Evolutionary conservation across 495 filamentous ascomycete genomes (phyloP).

Genomic region (Trichocladium antarcticum): DNA sequence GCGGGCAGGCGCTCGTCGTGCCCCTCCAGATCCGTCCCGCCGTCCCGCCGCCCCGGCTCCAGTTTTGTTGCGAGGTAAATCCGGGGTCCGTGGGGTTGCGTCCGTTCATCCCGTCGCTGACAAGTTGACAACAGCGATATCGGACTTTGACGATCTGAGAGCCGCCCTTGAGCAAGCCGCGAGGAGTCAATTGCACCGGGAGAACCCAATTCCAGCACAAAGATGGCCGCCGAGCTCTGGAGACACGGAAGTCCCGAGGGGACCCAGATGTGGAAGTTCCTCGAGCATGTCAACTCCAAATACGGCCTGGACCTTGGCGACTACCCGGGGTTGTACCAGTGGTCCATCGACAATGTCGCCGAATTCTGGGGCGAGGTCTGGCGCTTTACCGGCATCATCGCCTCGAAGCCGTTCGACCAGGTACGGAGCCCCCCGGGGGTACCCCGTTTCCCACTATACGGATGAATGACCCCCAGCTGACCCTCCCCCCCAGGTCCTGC

Average conservation of each 20-base stretch:
- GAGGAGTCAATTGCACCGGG: too few species aligned
- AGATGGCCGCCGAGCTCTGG: slow-evolving; percentile 51
- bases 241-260: slow-evolving; percentile 52
- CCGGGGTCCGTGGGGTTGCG: too few species aligned
- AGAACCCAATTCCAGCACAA: too few species aligned
- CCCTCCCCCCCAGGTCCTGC: slow-evolving; percentile 48
- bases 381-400: slow-evolving; percentile 63
- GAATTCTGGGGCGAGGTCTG: slow-evolving; percentile 81
- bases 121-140: too few species aligned
- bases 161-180: too few species aligned
- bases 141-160: too few species aligned
- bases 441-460: background rate
- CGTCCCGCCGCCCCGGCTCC: too few species aligned
- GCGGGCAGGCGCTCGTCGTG: too few species aligned
- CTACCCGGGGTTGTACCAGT: slow-evolving; percentile 64
- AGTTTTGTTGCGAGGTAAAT: too few species aligned
- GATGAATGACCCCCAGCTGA: slow-evolving; percentile 2
- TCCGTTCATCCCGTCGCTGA: too few species aligned
- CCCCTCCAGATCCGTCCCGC: too few species aligned
- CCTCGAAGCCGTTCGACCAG: slow-evolving; percentile 50
- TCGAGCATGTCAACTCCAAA: slow-evolving; percentile 55
- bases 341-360: slow-evolving; percentile 68
- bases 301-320: slow-evolving; percentile 48
- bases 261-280: slow-evolving; percentile 61
- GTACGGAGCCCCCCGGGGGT: slow-evolving; percentile 32